Evolutionary conservation across 2,329 filamentous ascomycete genomes (phyloP), one percentile per base, ranked within the genome.

Genomic region (Ilyonectria mors-panacis): DNA sequence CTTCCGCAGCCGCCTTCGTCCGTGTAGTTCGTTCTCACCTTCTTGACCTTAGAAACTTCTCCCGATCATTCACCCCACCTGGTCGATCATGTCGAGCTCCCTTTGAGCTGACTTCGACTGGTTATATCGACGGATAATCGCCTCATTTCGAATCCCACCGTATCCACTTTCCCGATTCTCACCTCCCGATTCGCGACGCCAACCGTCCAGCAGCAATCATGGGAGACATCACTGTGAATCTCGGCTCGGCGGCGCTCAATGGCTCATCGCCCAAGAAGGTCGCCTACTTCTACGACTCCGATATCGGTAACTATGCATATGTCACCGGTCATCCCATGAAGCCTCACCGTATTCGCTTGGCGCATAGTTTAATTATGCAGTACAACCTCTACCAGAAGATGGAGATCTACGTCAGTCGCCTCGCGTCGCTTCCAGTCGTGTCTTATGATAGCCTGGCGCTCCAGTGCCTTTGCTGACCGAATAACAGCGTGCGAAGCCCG

Each of bases 271-370:
- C 85, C 59, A 97, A 96, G 84, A 94, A 95, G 79, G 94, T 98
- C 65, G 95, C 95, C 63, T 98, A 98, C 84, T 98, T 98, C 82
- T 98, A 98, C 87, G 95, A 98, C 79, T 97, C 94, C 3, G 95
- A 98, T 83, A 96, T 98, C 78, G 95, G 95, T 72, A 98, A 98
- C 82, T 98, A 98, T 85, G 95, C 95, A 79, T 98, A 98, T 78
- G 94, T 97, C 65, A 94, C 94, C 69, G 94, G 94, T 21, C 96
- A 99, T 85, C 96, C 96, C 47, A 99, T 99, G 96, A 99, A 99
- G 82, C 96, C 96, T 70, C 97, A 97, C 88, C 92, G 96, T 23
- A 92, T 99, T 76, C 94, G 95, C 21, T 85, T 99, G 73, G 97
- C 96, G 56, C 97, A 99, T 81, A 96, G 97, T 77, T 88, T 99